Evolutionary conservation across 2,329 filamentous ascomycete species (phyloP).

Genomic region (Alternaria arbusti): DNA sequence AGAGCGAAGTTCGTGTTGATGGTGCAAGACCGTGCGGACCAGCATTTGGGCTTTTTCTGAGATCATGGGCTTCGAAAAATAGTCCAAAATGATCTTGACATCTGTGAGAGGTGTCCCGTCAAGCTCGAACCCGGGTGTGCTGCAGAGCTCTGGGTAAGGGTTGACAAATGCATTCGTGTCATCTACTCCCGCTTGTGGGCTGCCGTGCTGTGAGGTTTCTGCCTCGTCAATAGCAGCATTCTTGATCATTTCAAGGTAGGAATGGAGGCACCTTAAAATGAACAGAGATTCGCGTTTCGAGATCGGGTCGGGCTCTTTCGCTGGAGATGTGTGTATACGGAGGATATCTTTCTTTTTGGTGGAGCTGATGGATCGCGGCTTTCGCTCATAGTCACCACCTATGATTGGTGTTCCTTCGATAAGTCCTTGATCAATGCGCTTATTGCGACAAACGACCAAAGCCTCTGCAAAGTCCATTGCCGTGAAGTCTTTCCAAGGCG

Average conservation of each 20-base stretch:
- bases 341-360: background rate
- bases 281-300: background rate
- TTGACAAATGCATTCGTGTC: background rate
- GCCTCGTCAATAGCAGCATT: background rate
- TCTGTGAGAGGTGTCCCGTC: background rate
- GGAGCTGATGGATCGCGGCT: background rate
- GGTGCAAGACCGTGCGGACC: background rate
- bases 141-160: background rate
- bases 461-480: background rate
- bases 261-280: background rate
- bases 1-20: background rate
- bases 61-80: background rate
- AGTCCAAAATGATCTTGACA: background rate
- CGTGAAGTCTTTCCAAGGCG: background rate
- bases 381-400: background rate
- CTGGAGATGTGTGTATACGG: background rate
- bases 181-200: background rate
- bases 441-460: background rate
- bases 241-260: background rate
- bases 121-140: background rate
- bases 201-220: background rate
- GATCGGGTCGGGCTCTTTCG: background rate
- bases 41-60: background rate
- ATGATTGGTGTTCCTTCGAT: background rate
- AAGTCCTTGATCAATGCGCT: background rate